Evolutionary conservation across 805 yeast genomes (phyloP), one percentile per base, ranked within the genome.

Genomic region (Cyberlindnera americana): DNA sequence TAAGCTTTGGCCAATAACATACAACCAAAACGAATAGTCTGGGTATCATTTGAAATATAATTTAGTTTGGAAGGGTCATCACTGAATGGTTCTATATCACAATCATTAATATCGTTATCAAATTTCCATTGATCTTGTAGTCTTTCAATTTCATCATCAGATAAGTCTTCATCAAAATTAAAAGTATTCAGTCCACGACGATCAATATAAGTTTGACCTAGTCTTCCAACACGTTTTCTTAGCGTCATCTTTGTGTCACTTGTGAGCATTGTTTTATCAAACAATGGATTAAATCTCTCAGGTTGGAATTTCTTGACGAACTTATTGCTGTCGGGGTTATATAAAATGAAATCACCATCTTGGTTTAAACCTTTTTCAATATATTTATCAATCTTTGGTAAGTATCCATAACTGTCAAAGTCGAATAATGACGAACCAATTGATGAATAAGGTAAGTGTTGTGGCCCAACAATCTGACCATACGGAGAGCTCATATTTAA

Each of bases 1-100:
- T 85, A 85, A 0, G 96, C 81, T 60, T 90, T 91, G 4, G 93
- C 78, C 29, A 89, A 69, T 23, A 91, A 64, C 96, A 89, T 89
- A 6, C 95, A 78, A 8, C 96, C 96, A 63, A 90, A 90, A 44
- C 97, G 70, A 22, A 91, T 85, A 1, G 85, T 81, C 62, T 90
- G 97, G 2, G 96, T 89, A 37, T 81, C 91, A 38, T 82, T 82
- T 12, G 88, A 77, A 29, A 90, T 87, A 47, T 83, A 83, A 56
- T 90, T 90, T 52, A 90, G 70, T 40, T 75, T 73, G 0, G 95
- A 80, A 0, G 97, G 96, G 60, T 88, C 96, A 43, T 75, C 72
- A 43, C 80, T 71, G 40, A 86, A 69, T 25, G 83, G 83, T 29
- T 66, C 70, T 37, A 58, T 55, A 8, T 65, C 65, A 35, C 59